Conservation (phyloP, 768 basidiomycete genomes). For the Trametes cingulata region DNA sequence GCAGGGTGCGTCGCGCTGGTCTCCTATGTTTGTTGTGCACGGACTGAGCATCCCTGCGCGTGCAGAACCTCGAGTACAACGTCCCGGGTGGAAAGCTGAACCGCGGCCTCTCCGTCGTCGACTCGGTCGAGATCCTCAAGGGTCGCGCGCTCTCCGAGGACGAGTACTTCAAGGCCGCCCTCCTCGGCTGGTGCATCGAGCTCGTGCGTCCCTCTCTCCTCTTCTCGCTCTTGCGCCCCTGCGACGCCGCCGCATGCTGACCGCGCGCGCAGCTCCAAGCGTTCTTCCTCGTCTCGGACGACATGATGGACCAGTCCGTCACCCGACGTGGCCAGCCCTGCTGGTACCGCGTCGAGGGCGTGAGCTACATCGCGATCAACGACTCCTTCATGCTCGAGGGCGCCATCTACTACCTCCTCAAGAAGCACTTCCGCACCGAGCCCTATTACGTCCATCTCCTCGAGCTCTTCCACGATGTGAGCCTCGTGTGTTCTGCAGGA, state of each 20-base stretch:
- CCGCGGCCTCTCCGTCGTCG: slow-evolving; percentile 93
- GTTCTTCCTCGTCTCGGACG: slow-evolving; percentile 95
- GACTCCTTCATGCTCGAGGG: slow-evolving; percentile 96
- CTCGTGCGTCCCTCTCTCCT: slow-evolving; percentile 58
- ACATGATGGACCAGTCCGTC: slow-evolving; percentile 95
- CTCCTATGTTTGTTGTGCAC: not conserved
- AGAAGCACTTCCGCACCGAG: slow-evolving; percentile 79
- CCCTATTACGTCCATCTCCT: slow-evolving; percentile 86
- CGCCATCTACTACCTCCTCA: slow-evolving; percentile 89
- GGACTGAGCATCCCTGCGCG: not conserved
- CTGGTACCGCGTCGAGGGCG: slow-evolving; percentile 76
- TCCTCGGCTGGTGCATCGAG: slow-evolving; percentile 96
- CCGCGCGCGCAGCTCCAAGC: slow-evolving; percentile 80
- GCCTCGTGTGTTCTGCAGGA: slow-evolving; percentile 19
- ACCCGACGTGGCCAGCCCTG: slow-evolving; percentile 94
- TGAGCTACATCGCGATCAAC: slow-evolving; percentile 90
- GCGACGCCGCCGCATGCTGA: not conserved
- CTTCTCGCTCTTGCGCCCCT: not conserved
- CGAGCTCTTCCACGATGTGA: slow-evolving; percentile 87
- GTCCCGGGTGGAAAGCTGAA: slow-evolving; percentile 97
- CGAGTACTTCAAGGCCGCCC: slow-evolving; percentile 85
- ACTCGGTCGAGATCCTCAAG: slow-evolving; percentile 86
- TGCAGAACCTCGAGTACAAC: slow-evolving; percentile 88
- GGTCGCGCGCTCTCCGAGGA: slow-evolving; percentile 69
- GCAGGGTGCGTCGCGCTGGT: slow-evolving; percentile 52